Conservation (phyloP, 139 green algal species). For the Volvox africanus region DNA sequence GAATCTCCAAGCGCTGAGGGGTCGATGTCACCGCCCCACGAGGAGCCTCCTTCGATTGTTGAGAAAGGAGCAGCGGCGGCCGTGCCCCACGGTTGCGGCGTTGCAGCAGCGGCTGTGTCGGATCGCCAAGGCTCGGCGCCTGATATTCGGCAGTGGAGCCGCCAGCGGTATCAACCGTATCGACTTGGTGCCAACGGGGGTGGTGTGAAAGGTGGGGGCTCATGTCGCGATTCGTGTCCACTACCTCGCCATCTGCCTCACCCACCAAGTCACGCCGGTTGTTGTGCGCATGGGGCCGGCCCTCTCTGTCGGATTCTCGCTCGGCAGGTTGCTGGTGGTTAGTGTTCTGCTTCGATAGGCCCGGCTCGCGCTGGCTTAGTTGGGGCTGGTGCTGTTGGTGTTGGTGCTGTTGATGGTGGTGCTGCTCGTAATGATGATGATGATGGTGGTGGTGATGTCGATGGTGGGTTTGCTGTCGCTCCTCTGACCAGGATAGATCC, state of each 20-base stretch:
- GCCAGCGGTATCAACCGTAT: too few relatives aligned
- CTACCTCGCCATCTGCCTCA: not conserved
- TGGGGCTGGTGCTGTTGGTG: not conserved
- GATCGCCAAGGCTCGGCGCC: not conserved
- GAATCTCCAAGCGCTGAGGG: too few relatives aligned
- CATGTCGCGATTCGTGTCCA: not conserved
- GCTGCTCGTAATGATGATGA: not conserved
- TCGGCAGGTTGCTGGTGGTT: too few relatives aligned
- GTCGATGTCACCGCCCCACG: not conserved
- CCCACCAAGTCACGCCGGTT: not conserved
- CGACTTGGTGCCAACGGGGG: not conserved
- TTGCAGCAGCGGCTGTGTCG: not conserved
- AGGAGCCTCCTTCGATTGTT: not conserved
- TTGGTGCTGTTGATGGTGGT: not conserved
- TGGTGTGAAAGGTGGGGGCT: slow-evolving; percentile 9
- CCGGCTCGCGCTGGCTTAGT: not conserved
- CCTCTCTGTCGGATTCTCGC: not conserved
- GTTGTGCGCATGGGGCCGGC: not conserved
- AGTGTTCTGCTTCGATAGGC: not conserved
- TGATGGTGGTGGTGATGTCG: not conserved
- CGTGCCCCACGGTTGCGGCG: not conserved
- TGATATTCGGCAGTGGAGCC: too few relatives aligned
- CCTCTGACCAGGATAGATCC: not conserved
- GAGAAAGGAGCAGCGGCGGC: not conserved
- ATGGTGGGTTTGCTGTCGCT: not conserved